Base-by-base conservation (phyloP, 1,284 basidiomycete species). In the Agroathelia rolfsii region DNA sequence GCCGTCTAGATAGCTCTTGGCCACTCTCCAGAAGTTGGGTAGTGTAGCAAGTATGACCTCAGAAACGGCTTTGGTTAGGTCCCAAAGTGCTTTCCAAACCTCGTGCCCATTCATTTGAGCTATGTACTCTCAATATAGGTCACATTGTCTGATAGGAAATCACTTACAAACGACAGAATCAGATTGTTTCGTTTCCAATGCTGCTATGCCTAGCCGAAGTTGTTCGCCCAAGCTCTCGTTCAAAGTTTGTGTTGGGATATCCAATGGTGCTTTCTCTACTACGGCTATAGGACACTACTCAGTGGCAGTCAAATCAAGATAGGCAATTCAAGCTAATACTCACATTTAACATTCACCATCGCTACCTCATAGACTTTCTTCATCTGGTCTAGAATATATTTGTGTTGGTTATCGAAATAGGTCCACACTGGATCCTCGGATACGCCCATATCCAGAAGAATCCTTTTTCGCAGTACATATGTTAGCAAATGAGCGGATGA, bases 21-120 rank as follows among this genome's bases (percentile, higher is more conserved):
- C 82, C 26, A 99, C 86, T 45, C 80, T 80, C 90, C 92, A 96
- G 57, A 96, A 97, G 44, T 75, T 88, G 3, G 93, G 90, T 28
- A 99, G 66, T 2, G 80, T 72, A 13, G 71, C 61, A 12, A 84
- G 51, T 59, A 84, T 69, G 16, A 63, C 64, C 51, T 85, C 82
- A 2, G 79, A 82, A 16, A 83, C 49, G 39, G 61, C 71, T 57
- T 84, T 85, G 30, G 80, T 66, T 63, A 82, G 63, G 29, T 79
- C 72, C 28, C 77, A 65, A 22, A 87, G 76, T 1, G 80, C 74
- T 43, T 79, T 69, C 95, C 95, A 99, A 14, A 78, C 72, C 18
- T 82, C 72, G 42, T 81, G 69, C 24, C 76, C 81, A 12, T 62
- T 59, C 15, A 70, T 69, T 50, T 68, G 64, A n/a, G 70, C 80